Base-by-base conservation (phyloP, 2,329 filamentous ascomycete species). In the Paecilomyces sp. region DNA sequence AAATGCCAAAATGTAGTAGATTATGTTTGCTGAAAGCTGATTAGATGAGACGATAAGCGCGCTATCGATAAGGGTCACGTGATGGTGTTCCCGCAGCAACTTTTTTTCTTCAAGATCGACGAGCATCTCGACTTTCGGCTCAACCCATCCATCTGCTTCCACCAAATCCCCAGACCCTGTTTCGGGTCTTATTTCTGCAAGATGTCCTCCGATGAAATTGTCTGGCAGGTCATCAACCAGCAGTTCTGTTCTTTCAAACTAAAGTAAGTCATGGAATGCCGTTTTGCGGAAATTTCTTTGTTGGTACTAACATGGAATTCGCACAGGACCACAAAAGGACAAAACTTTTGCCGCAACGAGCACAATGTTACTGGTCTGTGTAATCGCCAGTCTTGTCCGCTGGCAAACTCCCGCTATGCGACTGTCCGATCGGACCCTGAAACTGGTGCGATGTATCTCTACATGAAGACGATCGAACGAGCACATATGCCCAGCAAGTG, bases 161-260 rank as follows among this genome's bases (percentile, higher is more conserved):
- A 61, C 59, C 41, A 58, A 61, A 24, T 57, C 59, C 47, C 62
- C 62, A 55, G 56, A 61, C 63, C 56, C 51, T 62, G 28, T 60
- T 61, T 24, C 59, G 60, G 55, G 58, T 41, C 28, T 22, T 18
- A 25, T 18, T 47, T 34, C 24, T 28, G 56, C 58, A 66, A 64
- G 60, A 95, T 94, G 90, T 86, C 90, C 60, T 95, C 91, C 64
- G 93, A 97, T 81, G 93, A 97, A 78, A 95, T 97, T 65, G 88
- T 97, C 64, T 99, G 94, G 94, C 88, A 92, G 75, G 90, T 97
- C 60, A 96, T 97, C 67, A 95, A 96, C 77, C 90, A 94, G 77
- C 90, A 93, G 73, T 95, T 94, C 75, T 97, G 94, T 80, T 88
- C 89, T 57, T 97, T 92, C 82, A 97, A 97, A 74, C 82, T 97